phyloP scores from a whole-genome alignment of 2,329 filamentous ascomycete species.

The Cercospora zeina region DNA sequence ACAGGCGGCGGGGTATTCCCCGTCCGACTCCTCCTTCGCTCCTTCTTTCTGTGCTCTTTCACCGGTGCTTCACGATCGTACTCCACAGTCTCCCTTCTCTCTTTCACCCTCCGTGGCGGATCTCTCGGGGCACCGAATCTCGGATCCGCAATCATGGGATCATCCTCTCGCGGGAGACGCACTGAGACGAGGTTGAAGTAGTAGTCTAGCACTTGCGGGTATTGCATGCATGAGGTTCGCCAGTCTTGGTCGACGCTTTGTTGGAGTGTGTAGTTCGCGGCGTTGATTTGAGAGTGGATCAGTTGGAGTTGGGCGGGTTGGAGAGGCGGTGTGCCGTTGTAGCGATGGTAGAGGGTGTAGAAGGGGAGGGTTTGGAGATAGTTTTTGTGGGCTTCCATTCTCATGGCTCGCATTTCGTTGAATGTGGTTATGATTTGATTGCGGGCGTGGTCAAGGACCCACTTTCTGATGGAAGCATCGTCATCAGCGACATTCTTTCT shows the following conservation, averaged over 20 bases:
- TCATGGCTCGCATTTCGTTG: slow-evolving; percentile 44
- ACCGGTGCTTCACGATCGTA: slow-evolving; percentile 16
- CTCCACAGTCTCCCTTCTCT: slow-evolving; percentile 35
- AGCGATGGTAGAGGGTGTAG: slow-evolving; percentile 51
- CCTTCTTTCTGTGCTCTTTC: slow-evolving; percentile 30
- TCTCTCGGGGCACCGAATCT: slow-evolving; percentile 29
- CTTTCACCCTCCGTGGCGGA: slow-evolving; percentile 16
- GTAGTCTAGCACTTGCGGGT: slow-evolving; percentile 79
- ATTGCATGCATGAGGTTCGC: slow-evolving; percentile 71
- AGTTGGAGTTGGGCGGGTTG: slow-evolving; percentile 44
- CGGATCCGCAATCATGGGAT: slow-evolving; percentile 43
- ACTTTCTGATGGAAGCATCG: slow-evolving; percentile 41
- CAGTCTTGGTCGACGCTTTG: slow-evolving; percentile 77
- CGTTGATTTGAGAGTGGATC: slow-evolving; percentile 56
- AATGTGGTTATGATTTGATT: slow-evolving; percentile 49
- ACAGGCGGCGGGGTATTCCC: slow-evolving; percentile 31
- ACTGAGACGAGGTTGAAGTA: slow-evolving; percentile 72
- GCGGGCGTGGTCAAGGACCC: slow-evolving; percentile 50
- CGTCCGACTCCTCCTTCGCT: slow-evolving; percentile 29
- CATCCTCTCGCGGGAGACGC: slow-evolving; percentile 60
- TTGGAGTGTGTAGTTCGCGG: slow-evolving; percentile 67
- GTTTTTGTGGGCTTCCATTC: slow-evolving; percentile 45
- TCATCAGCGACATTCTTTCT: background rate
- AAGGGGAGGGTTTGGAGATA: slow-evolving; percentile 50
- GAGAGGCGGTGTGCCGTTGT: slow-evolving; percentile 48